phyloP scores from a whole-genome alignment of 805 yeast genomes.

The Candida xyloterini region DNA sequence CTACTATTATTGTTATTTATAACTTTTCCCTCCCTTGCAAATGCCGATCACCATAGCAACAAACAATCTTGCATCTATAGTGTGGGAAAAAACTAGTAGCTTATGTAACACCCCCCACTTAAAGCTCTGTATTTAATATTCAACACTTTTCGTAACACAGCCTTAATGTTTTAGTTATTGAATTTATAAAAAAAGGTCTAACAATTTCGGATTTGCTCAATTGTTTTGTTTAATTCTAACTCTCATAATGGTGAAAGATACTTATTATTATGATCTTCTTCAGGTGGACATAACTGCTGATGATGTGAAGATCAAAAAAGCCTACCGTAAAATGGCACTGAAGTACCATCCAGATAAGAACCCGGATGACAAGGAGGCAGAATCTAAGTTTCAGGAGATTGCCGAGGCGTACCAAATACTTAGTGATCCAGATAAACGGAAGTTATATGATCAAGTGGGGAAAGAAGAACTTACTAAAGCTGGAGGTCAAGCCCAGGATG shows the following conservation, averaged over 20 bases:
- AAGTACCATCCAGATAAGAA: conserved; percentile 81
- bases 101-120: no score
- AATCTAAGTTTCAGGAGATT: conserved; percentile 61
- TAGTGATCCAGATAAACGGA: conserved; percentile 59
- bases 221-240: neutral
- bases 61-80: no score
- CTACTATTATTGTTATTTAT: no score
- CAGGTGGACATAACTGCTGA: conserved; percentile 58
- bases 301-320: conserved; percentile 69
- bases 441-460: conserved; percentile 72
- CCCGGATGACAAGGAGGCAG: conserved; percentile 72
- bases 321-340: conserved; percentile 73
- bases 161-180: neutral
- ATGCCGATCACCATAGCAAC: no score
- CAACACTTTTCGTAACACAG: no score
- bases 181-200: neutral
- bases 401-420: conserved; percentile 77
- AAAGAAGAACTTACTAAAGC: conserved; percentile 46
- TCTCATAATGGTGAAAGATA: conserved; percentile 66
- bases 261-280: conserved; percentile 66
- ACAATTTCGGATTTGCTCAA: neutral
- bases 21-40: no score
- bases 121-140: no score
- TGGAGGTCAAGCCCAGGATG: conserved; percentile 61
- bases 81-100: no score